Conservation (phyloP, 2,329 filamentous ascomycete genomes). For the Neonectria coccinea region DNA sequence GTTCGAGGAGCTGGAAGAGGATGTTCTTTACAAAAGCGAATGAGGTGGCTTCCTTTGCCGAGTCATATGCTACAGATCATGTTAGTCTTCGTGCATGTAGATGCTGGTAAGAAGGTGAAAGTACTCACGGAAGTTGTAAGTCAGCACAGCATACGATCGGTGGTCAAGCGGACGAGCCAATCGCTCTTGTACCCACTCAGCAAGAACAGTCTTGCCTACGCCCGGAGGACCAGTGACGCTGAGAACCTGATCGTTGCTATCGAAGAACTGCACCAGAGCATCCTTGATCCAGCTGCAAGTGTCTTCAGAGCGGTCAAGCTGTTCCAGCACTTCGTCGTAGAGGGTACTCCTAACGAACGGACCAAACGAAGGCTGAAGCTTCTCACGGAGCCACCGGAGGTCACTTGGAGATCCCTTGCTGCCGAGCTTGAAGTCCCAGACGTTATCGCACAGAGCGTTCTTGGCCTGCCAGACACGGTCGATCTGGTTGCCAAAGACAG, state of each 20-base stretch:
- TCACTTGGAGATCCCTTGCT: conserved; percentile 36
- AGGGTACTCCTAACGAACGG: conserved; percentile 44
- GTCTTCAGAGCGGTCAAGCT: conserved; percentile 53
- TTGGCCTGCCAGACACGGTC: conserved; percentile 50
- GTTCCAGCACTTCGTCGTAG: conserved; percentile 53
- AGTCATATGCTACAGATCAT: conserved; percentile 43
- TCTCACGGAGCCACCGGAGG: conserved; percentile 48
- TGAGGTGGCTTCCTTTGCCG: conserved; percentile 46
- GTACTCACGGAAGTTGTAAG: conserved; percentile 52
- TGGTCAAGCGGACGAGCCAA: conserved; percentile 53
- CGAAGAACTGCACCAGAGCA: conserved; percentile 51
- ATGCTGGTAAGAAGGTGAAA: too few relatives aligned
- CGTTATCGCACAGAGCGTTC: conserved; percentile 49
- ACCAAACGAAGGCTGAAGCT: conserved; percentile 47
- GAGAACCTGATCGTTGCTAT: conserved; percentile 50
- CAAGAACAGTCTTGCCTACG: conserved; percentile 54
- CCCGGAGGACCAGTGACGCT: conserved; percentile 51
- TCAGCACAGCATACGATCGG: conserved; percentile 50
- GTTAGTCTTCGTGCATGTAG: neutral
- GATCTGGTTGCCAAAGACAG: conserved; percentile 51
- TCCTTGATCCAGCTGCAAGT: conserved; percentile 55
- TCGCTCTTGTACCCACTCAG: conserved; percentile 55
- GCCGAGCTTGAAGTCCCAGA: conserved; percentile 52
- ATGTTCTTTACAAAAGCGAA: conserved; percentile 52
- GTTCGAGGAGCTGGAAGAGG: conserved; percentile 53